Conservation (phyloP, 768 basidiomycete genomes). For the Leccinum disarticulatum region DNA sequence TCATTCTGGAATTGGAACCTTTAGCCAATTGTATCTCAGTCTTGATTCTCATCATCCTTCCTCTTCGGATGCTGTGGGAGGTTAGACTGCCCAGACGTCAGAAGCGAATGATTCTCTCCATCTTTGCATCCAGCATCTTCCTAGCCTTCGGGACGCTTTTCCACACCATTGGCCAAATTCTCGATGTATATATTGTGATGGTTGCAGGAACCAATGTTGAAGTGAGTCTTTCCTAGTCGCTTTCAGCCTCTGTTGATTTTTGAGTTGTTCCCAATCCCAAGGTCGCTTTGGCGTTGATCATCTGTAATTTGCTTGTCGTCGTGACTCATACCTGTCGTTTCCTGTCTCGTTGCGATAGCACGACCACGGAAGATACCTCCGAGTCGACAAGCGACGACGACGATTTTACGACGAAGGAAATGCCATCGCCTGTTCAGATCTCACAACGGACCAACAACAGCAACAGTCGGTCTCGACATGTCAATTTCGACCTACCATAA, state of each 20-base stretch:
- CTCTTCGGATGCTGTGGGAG: conserved; percentile 22
- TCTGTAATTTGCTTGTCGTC: not conserved
- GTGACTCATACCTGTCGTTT: not conserved
- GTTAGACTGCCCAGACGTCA: conserved; percentile 20
- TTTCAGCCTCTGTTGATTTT: not conserved
- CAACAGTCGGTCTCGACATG: not conserved
- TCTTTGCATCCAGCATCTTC: conserved; percentile 20
- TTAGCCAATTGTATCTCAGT: not conserved
- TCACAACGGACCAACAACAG: not conserved
- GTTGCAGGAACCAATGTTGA: not conserved
- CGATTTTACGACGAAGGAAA: not conserved
- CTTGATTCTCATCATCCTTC: conserved; percentile 1
- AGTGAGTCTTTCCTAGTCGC: not conserved
- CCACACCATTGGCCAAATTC: conserved; percentile 3
- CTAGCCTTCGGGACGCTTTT: conserved; percentile 18
- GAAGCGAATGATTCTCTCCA: conserved; percentile 22
- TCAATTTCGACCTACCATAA: not conserved
- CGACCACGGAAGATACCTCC: not conserved
- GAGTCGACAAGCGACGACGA: not conserved
- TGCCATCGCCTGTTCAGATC: not conserved
- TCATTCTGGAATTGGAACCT: not conserved
- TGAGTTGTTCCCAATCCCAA: not conserved
- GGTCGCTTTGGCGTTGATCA: not conserved
- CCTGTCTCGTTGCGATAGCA: not conserved
- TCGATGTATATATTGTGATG: not conserved